Percentiles rank a stretch among this genome's conserved stretches.
These are phyloP conservation scores for Saccharomycopsis oosterbeekiorum DNA, from an alignment of 805 yeast species.

Conservation along the genomic window DNA sequence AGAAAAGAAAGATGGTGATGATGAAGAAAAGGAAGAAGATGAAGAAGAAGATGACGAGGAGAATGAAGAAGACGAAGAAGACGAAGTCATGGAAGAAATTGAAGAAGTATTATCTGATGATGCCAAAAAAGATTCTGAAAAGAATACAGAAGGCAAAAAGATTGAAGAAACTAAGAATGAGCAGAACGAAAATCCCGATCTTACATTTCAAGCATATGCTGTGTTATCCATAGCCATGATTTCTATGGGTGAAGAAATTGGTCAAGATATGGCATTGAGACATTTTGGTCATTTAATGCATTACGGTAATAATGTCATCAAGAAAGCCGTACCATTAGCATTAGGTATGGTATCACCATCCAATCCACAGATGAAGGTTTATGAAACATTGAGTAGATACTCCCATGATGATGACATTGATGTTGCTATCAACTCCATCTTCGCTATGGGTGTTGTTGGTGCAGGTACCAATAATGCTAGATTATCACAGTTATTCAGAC, in stretches of 20 bases:
- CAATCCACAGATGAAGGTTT: constrained; percentile 93
- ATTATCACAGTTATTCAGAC: constrained; percentile 89
- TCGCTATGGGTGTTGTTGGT: constrained; percentile 96
- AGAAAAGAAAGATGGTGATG: constrained; percentile 35
- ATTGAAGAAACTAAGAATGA: constrained; percentile 19
- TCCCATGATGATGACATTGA: constrained; percentile 93
- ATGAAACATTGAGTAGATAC: constrained; percentile 90
- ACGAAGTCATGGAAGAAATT: constrained; percentile 19
- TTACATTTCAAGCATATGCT: constrained; percentile 71
- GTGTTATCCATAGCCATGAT: constrained; percentile 90
- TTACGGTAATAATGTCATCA: constrained; percentile 84
- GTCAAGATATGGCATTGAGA: constrained; percentile 94
- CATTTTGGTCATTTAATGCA: constrained; percentile 98
- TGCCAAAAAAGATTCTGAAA: constrained; percentile 16
- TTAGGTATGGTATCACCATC: constrained; percentile 92
- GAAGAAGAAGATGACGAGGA: constrained; percentile 23
- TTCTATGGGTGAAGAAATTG: constrained; percentile 96
- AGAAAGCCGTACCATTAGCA: constrained; percentile 95
- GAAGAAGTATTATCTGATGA: constrained; percentile 21
- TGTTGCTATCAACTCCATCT: constrained; percentile 90
- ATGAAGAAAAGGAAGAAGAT: constrained; percentile 21
- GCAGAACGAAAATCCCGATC: constrained; percentile 35
- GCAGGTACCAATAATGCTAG: constrained; percentile 99
- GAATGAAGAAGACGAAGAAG: constrained; percentile 23
- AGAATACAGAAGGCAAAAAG: constrained; percentile 22